Evolutionary conservation across 1,284 basidiomycete species (phyloP), one percentile per base, ranked within the genome.

Genomic region (Cerrena zonata): DNA sequence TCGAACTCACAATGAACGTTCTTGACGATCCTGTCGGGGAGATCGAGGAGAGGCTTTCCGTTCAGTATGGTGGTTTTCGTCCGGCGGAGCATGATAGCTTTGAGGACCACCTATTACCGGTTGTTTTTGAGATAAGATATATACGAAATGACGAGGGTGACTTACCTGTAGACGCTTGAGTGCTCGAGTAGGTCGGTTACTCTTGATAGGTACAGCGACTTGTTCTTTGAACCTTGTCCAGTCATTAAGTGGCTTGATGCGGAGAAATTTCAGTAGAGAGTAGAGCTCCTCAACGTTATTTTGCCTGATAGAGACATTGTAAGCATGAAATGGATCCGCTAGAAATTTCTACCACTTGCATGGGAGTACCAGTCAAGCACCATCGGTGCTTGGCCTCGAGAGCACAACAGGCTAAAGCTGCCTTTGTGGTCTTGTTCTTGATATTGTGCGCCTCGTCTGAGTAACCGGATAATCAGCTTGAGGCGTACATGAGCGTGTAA

Each of bases 371-470:
- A 4, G 91, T 94, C 50, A 95, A 69, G 64, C 88, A 91, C 93
- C 93, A 95, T 43, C 91, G 78, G 64, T 80, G 94, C 63, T 89
- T 90, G 11, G 80, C 79, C 34, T 84, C 69, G 10, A 99, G 74
- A 1, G 77, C 86, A 53, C 82, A 90, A 53, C 93, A 94, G 0
- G 91, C 93, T 39, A 84, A 75, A 1, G 91, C 85, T 25, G 80
- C 78, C 65, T 93, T 90, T 0, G 94, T 91, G 27, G 79, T 86
- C 52, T 83, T 76, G 62, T 97, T 96, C 77, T 98, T 98, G 74
- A 99, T 98, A 61, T 90, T 94, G 64, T 99, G 95, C 0, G 95
- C 95, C 65, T 99, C 95, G 62, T 97, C 94, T 92, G 51, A 42
- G 25, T 36, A 34, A 22, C 19, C 7, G 7, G 25, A 22, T 26